Percentiles rank a stretch among this genome's conserved stretches.
These are phyloP conservation scores for Macrolepiota albuminosa DNA, from an alignment of 768 basidiomycete species.

Conservation along the genomic window DNA sequence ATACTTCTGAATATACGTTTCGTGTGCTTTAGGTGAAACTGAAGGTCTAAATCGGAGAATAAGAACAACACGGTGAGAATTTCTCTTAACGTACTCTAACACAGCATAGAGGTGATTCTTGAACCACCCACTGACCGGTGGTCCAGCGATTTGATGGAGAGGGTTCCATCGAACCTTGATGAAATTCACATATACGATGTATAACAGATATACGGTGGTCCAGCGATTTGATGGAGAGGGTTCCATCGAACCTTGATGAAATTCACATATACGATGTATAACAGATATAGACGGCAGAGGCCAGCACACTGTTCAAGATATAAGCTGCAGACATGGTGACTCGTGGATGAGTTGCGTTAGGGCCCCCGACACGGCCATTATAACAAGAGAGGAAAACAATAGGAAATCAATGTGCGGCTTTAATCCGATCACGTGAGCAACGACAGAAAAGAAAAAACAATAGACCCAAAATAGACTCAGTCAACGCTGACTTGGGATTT, in stretches of 20 bases:
- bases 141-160: conserved; percentile 55
- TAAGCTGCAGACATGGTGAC: conserved; percentile 8
- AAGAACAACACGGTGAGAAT: not conserved
- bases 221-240: conserved; percentile 52
- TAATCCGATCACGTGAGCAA: not conserved
- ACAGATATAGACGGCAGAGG: conserved; percentile 3
- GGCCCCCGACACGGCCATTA: not conserved
- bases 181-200: conserved; percentile 25
- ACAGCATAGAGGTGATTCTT: conserved; percentile 50
- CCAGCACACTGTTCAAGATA: conserved; percentile 8
- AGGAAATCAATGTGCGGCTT: not conserved
- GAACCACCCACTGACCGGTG: conserved; percentile 45
- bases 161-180: conserved; percentile 37
- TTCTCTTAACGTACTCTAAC: conserved; percentile 45
- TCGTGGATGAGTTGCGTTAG: not conserved
- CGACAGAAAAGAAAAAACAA: not conserved
- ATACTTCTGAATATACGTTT: conserved; percentile 49
- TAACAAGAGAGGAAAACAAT: conserved; percentile 6
- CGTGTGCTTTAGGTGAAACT: conserved; percentile 49
- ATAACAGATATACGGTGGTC: conserved; percentile 41
- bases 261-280: conserved; percentile 25
- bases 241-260: conserved; percentile 31
- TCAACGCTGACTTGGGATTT: too few species aligned
- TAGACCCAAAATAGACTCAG: not conserved
- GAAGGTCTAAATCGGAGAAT: conserved; percentile 33